phyloP scores from a whole-genome alignment of 805 yeast genomes.

The Monosporozyma siamensis region DNA sequence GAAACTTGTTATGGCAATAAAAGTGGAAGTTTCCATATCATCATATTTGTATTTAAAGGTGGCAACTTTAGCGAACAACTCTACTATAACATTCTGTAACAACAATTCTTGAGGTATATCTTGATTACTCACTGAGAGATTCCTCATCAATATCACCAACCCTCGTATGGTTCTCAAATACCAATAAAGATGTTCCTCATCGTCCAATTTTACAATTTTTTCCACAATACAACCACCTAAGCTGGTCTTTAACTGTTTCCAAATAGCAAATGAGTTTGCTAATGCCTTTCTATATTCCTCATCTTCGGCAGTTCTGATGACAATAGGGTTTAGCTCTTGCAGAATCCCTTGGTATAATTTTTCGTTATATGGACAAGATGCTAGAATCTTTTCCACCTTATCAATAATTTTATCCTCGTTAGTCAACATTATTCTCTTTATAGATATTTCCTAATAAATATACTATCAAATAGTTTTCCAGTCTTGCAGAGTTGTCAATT shows the following conservation, averaged over 20 bases:
- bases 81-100: conserved; percentile 13
- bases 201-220: conserved; percentile 1
- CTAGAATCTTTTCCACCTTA: conserved; percentile 6
- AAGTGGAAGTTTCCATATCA: conserved; percentile 18
- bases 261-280: conserved; percentile 19
- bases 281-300: conserved; percentile 20
- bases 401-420: conserved; percentile 6
- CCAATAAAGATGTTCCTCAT: conserved; percentile 8
- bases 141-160: conserved; percentile 39
- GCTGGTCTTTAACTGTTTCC: conserved; percentile 19
- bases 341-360: conserved; percentile 5
- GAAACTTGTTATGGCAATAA: conserved; percentile 13
- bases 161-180: conserved; percentile 38
- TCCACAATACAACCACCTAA: conserved; percentile 9
- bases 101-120: conserved; percentile 21
- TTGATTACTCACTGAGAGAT: conserved; percentile 33
- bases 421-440: conserved; percentile 1
- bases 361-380: conserved; percentile 5
- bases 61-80: conserved; percentile 7
- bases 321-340: conserved; percentile 15
- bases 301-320: conserved; percentile 21
- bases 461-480: too few relatives aligned
- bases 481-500: too few relatives aligned
- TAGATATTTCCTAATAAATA: too few relatives aligned
- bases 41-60: conserved; percentile 5